Evolutionary conservation across 257 asterid genomes (phyloP), one percentile per base, ranked within the genome.

Genomic region (Jaltomata sinuosa): DNA sequence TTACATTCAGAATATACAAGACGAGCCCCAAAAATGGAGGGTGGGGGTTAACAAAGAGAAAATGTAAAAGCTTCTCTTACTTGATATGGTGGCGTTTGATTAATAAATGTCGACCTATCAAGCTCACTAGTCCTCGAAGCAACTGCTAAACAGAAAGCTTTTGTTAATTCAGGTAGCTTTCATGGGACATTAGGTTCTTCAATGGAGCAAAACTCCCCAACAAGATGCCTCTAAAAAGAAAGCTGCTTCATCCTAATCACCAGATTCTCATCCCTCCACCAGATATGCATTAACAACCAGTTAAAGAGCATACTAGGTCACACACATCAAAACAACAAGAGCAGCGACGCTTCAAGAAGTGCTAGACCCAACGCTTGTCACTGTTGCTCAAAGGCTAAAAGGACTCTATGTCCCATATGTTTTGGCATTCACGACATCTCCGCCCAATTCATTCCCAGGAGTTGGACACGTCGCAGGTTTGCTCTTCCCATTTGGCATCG

Each of bases 291-390:
- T 45, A 72, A 62, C 21, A 12, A 27, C 69, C 69, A 62, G 69
- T 62, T 62, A 59, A 38, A n/a, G 6, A 72, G 55, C 80, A 11
- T n/a, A 42, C 34, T n/a, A 71, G 54, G 29, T 71, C 57, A 45
- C 22, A 74, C 6, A 45, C 55, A 7, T 72, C 34, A 71, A 71
- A 71, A 49, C 31, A 11, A 36, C 54, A 47, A 31, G 25, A 32
- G 62, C 1, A 59, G 29, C 22, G 45, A 15, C 5, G 5, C 21
- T 38, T 65, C 69, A 85, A 42, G 11, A 69, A 25, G 65, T 59
- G 57, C 29, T 34, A 4, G 80, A 89, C 22, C 82, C 87, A 79
- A 69, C 31, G 87, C 86, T 85, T 57, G 83, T n/a, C 79, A 62
- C 31, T 81, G 80, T 83, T 84, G 65, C 87, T 67, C 32, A 85